Conservation (phyloP, 495 filamentous ascomycete species). For the Trichoderma parareesei region DNA sequence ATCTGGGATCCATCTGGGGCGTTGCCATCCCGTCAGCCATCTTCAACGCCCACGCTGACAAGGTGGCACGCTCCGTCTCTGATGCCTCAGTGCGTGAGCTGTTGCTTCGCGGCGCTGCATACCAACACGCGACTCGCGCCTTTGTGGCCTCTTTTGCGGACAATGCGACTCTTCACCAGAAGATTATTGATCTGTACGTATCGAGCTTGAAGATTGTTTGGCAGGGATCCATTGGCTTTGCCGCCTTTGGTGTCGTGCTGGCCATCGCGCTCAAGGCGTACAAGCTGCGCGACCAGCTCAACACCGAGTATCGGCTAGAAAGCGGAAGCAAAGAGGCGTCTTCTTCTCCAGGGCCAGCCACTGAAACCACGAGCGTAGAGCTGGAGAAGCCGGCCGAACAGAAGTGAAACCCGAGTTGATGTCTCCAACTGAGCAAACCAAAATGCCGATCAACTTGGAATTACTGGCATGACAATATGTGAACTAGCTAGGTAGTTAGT, state of each 20-base stretch:
- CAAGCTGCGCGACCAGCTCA: too few species aligned
- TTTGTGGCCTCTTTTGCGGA: conserved; percentile 15
- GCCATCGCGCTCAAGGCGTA: too few species aligned
- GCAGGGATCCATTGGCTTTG: background rate
- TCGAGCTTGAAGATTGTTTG: background rate
- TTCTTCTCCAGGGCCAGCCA: too few species aligned
- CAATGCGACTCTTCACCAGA: background rate
- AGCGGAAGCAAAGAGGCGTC: too few species aligned
- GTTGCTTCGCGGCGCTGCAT: conserved; percentile 22
- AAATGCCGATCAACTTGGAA: too few species aligned
- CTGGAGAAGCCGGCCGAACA: too few species aligned
- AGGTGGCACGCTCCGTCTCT: conserved; percentile 17
- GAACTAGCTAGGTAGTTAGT: too few species aligned
- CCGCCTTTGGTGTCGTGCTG: background rate
- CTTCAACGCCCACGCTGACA: conserved; percentile 36
- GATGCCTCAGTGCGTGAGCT: conserved; percentile 18
- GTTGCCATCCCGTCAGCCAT: conserved; percentile 40
- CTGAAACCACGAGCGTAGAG: too few species aligned
- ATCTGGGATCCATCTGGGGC: conserved; percentile 43
- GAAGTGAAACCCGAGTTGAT: too few species aligned
- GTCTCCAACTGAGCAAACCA: too few species aligned
- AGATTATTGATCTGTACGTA: conserved; percentile 10
- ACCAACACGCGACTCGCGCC: conserved; percentile 19
- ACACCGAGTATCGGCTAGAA: too few species aligned
- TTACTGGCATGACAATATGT: too few species aligned